A percentile compares a stretch with the other conserved stretches of the same genome.
Evolutionary conservation across 495 filamentous ascomycete species (phyloP).

Genomic region (Aspergillus sclerotioniger): DNA sequence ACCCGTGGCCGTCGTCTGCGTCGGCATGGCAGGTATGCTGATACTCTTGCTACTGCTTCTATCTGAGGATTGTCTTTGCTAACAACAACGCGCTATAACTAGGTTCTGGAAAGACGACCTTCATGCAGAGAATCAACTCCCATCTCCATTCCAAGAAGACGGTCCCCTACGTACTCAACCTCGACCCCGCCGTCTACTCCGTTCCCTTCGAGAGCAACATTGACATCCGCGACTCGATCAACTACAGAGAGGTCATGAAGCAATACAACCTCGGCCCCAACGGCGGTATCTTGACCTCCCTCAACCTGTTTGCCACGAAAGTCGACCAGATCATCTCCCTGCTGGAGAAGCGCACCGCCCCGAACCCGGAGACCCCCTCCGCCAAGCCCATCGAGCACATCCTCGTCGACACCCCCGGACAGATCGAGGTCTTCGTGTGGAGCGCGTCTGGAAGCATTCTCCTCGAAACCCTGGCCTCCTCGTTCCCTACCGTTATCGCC

Average conservation of each 20-base stretch:
- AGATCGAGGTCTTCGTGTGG: conserved; percentile 99
- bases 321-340: conserved; percentile 89
- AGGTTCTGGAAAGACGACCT: conserved; percentile 97
- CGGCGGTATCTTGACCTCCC: conserved; percentile 92
- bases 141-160: conserved; percentile 73
- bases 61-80: background rate
- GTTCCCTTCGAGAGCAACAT: conserved; percentile 99
- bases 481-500: conserved; percentile 93
- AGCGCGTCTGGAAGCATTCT: conserved; percentile 89
- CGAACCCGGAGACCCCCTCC: conserved; percentile 58
- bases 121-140: conserved; percentile 96
- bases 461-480: conserved; percentile 86
- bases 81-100: background rate
- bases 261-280: conserved; percentile 98
- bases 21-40: conserved; percentile 84
- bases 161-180: conserved; percentile 91
- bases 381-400: conserved; percentile 75
- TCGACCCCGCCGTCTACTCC: conserved; percentile 89
- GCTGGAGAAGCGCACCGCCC: conserved; percentile 78
- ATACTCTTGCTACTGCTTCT: conserved; percentile 1
- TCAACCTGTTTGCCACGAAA: conserved; percentile 97
- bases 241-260: conserved; percentile 99
- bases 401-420: conserved; percentile 91
- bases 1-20: conserved; percentile 81
- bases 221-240: conserved; percentile 97